Base-by-base conservation (phyloP, 805 yeast species). In the Metschnikowia kofuensis region DNA sequence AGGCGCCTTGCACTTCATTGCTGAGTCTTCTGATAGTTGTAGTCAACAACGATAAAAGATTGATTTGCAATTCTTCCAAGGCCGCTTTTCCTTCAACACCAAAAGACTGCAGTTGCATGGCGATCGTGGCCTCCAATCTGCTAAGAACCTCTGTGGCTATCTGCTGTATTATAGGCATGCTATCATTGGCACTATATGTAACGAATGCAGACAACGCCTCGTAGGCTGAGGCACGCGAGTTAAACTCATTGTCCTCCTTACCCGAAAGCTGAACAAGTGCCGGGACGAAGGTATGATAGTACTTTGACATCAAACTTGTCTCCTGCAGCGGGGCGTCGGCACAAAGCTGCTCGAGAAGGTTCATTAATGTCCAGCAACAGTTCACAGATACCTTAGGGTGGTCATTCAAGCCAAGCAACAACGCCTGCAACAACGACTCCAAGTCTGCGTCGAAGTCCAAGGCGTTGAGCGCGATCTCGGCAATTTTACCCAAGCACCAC, bases 401-500 rank as follows among this genome's bases (percentile, higher is more conserved):
- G 66, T 91, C 98, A 56, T 79, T 80, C 55, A 94, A 75, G n/a
- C 99, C 99, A 35, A 74, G 64, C 41, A 84, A 67, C 54, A 94
- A 78, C 0, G 96, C 94, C 45, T 78, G 75, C 48, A 94, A 70
- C 46, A 94, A 82, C 40, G 73, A 75, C 28, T 92, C 89, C 54
- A 94, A 75, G 63, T 84, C 85, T 5, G 70, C 66, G 39, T 80
- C 76, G 28, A 80, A 65, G 58, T 86, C 87, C 54, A 92, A 83
- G 5, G 95, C 89, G 45, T 80, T 87, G 53, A 87, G 79, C 38
- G 85, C 89, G 45, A 85, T 72, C 63, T 94, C 98, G 10, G 97
- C 95, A 59, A 94, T 89, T 68, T 97, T 83, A 49, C 99, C 99
- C 52, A 94, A 75, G 72, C 98, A 92, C 99, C 99, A 94, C 4